Base-by-base conservation (phyloP, 2,329 filamentous ascomycete genomes). In the Diaporthe batatas region DNA sequence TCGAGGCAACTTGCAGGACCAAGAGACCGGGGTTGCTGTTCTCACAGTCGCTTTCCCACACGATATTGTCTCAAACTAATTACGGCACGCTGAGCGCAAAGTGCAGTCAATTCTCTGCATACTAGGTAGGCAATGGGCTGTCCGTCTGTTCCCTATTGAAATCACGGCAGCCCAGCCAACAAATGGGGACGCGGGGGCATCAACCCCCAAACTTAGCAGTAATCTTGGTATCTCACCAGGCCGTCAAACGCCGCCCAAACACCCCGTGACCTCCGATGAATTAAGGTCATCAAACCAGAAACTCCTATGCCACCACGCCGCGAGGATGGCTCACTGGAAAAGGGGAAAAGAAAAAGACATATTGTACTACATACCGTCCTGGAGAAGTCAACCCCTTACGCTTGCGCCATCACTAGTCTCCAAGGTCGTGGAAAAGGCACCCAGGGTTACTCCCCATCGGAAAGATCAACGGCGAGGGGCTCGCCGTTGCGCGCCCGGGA, bases 401-500 rank as follows among this genome's bases (percentile, higher is more conserved):
- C 44, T 53, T 25, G 21, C 21, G 59, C n/a, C 68, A 42, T 53
- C 12, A 29, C 18, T 42, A 16, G 32, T 47, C 7, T 12, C 23
- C 44, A 49, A 57, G 18, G 39, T 62, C 1, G 73, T 29, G 3
- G 76, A 78, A 12, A 75, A 77, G 0, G 64, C 71, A 7, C 36
- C 68, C 4, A n/a, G n/a, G n/a, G n/a, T n/a, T 81, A 81, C 70
- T 80, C 77, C 1, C 55, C 10, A 73, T 79, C 12, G 73, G 74
- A 23, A n/a, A 82, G 59, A 72, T 80, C 75, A 75, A 77, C 73
- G 54, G 75, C 67, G 72, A 82, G 77, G 47, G 77, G 59, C 42
- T 79, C 76, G 7, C 68, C 73, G n/a, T 72, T 74, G 16, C 44
- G 58, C 58, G 32, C 53, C 14, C 73, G 68, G 11, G 73, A 34